These are phyloP conservation scores for Salix arbutifolia DNA, from an alignment of 345 rosid genomes.

Conservation along the genomic window DNA sequence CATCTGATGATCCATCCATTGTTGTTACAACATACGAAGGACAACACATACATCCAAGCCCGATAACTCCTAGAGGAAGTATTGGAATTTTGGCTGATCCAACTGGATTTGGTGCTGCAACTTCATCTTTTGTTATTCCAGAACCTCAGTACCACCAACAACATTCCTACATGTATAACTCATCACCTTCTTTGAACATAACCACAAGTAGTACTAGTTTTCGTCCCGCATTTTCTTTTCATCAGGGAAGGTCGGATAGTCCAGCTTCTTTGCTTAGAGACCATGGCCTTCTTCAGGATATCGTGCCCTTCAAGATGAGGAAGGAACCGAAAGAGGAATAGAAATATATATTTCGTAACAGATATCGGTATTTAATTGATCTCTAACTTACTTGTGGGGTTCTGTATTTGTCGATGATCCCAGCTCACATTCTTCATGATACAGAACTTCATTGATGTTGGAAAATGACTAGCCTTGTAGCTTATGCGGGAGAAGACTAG, in stretches of 20 bases:
- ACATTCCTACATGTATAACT: slow-evolving; percentile 27
- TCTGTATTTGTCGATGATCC: slow-evolving; percentile 19
- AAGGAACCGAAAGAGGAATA: slow-evolving; percentile 37
- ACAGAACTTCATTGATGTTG: background rate
- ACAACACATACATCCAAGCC: slow-evolving; percentile 74
- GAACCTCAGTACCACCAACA: slow-evolving; percentile 42
- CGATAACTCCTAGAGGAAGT: slow-evolving; percentile 66
- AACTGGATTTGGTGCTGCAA: slow-evolving; percentile 14
- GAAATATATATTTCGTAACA: background rate
- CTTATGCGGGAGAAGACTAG: slow-evolving; percentile 6
- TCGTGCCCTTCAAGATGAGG: slow-evolving; percentile 70
- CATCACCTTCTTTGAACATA: slow-evolving; percentile 35
- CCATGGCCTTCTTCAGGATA: slow-evolving; percentile 90
- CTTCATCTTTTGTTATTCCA: slow-evolving; percentile 43
- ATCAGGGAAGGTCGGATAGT: slow-evolving; percentile 28
- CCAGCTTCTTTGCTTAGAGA: slow-evolving; percentile 44
- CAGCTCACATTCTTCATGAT: slow-evolving; percentile 10
- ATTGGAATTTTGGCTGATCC: slow-evolving; percentile 40
- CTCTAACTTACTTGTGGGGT: slow-evolving; percentile 23
- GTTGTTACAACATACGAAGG: slow-evolving; percentile 98
- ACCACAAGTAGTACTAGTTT: slow-evolving; percentile 18
- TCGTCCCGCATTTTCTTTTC: slow-evolving; percentile 26
- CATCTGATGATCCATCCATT: slow-evolving; percentile 64
- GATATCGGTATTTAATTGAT: slow-evolving; percentile 32
- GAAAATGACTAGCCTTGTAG: slow-evolving; percentile 15